Evolutionary conservation across 2,329 filamentous ascomycete species (phyloP).

Genomic region (Pseudogymnoascus sp.): DNA sequence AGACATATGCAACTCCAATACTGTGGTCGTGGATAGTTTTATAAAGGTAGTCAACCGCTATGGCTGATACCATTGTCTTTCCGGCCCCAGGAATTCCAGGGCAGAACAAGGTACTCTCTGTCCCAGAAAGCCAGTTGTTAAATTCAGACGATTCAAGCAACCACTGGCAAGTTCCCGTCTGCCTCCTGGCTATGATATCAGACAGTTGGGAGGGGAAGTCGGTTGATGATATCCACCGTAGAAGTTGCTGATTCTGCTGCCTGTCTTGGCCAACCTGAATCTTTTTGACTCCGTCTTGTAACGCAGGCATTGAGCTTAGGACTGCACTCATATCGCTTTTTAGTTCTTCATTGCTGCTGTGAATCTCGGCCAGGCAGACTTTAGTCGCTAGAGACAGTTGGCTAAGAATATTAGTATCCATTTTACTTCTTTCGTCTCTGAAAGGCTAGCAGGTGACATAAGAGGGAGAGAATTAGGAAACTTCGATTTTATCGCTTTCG

Average conservation of each 20-base stretch:
- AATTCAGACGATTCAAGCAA: slow-evolving; percentile 13
- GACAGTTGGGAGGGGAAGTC: slow-evolving; percentile 33
- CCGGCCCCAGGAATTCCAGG: slow-evolving; percentile 10
- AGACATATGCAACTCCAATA: slow-evolving; percentile 30
- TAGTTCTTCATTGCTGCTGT: not conserved
- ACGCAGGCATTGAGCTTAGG: not conserved
- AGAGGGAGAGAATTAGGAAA: too few species aligned
- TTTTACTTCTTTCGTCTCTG: too few species aligned
- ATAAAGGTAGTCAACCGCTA: not conserved
- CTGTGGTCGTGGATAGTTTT: not conserved
- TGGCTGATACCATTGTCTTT: not conserved
- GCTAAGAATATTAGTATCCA: not conserved
- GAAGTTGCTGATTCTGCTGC: not conserved
- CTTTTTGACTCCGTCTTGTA: not conserved
- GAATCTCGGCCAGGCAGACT: not conserved
- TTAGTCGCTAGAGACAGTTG: not conserved
- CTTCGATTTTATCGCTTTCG: too few species aligned
- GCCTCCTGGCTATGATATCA: slow-evolving; percentile 30
- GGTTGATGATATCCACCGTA: slow-evolving; percentile 32
- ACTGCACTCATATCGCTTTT: not conserved
- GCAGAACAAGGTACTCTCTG: slow-evolving; percentile 12
- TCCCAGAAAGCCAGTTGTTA: slow-evolving; percentile 8
- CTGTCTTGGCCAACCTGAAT: not conserved
- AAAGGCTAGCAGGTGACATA: too few species aligned
- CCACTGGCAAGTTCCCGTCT: slow-evolving; percentile 25